Conservation (phyloP, 2,329 filamentous ascomycete genomes). For the Penicillium griseofulvum region DNA sequence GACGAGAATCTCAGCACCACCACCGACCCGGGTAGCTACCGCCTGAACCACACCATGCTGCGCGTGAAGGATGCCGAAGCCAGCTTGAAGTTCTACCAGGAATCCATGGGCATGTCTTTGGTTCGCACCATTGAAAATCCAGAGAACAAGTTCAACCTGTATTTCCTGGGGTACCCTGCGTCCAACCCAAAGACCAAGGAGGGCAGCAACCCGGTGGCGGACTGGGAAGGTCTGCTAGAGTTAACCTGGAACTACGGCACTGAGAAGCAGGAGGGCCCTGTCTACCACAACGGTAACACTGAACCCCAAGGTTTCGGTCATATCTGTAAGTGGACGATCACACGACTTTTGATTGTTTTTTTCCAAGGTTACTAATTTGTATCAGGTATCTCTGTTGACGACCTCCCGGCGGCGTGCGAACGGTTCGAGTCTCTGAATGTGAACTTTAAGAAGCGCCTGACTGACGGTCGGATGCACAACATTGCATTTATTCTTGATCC, state of each 20-base stretch:
- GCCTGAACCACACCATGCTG: conserved; percentile 71
- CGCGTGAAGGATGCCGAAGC: conserved; percentile 79
- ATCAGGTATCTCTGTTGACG: conserved; percentile 74
- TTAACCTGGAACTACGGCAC: conserved; percentile 76
- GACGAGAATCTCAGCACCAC: conserved; percentile 68
- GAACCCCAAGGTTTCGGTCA: conserved; percentile 93
- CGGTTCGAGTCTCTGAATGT: conserved; percentile 79
- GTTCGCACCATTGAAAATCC: conserved; percentile 69
- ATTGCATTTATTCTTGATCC: conserved; percentile 89
- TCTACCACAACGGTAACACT: conserved; percentile 92
- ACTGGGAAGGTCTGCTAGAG: conserved; percentile 81
- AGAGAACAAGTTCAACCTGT: conserved; percentile 77
- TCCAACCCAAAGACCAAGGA: conserved; percentile 54
- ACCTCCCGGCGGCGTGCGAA: conserved; percentile 81
- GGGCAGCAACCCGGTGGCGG: conserved; percentile 54
- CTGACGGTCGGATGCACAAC: conserved; percentile 87
- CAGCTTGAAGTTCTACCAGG: conserved; percentile 77
- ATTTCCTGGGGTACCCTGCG: conserved; percentile 81
- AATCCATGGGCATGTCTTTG: conserved; percentile 83
- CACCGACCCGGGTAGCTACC: conserved; percentile 74
- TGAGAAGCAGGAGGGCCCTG: conserved; percentile 74
- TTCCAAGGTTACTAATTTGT: neutral
- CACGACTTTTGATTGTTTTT: neutral
- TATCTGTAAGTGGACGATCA: conserved; percentile 63
- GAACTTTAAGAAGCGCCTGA: conserved; percentile 92